Percentiles rank a stretch among this genome's conserved stretches.
These are phyloP conservation scores for Trypanosoma theileri DNA, from an alignment of 208 protist species.

Conservation along the genomic window DNA sequence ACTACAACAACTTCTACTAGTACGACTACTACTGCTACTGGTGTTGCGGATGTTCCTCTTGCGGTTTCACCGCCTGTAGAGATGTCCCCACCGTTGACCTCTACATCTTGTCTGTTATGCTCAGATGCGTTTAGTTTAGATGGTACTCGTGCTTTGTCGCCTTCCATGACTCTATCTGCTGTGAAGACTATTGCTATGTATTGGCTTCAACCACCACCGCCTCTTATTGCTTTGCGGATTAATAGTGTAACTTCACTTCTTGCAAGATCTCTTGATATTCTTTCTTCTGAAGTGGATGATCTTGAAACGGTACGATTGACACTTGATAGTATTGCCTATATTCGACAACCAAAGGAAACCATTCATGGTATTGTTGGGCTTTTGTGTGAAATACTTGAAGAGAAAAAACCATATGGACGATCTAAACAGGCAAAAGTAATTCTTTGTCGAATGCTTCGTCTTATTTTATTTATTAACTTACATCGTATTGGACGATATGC, in stretches of 20 bases:
- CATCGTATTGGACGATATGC: slow-evolving; percentile 80
- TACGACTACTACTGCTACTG: not conserved
- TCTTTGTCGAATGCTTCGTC: slow-evolving; percentile 42
- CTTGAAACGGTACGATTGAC: slow-evolving; percentile 28
- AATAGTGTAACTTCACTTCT: slow-evolving; percentile 9
- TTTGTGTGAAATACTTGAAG: slow-evolving; percentile 46
- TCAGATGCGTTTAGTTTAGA: slow-evolving; percentile 18
- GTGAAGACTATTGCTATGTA: slow-evolving; percentile 24
- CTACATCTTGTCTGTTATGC: not conserved
- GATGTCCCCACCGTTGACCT: not conserved
- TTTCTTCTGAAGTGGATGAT: slow-evolving; percentile 50
- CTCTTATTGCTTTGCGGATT: slow-evolving; percentile 8
- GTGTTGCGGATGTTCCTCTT: not conserved
- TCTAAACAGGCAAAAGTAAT: slow-evolving; percentile 45
- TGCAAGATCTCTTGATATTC: slow-evolving; percentile 43
- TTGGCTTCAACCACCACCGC: slow-evolving; percentile 15
- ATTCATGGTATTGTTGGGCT: slow-evolving; percentile 49
- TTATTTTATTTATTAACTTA: slow-evolving; percentile 62
- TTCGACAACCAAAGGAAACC: slow-evolving; percentile 41
- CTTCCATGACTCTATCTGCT: not conserved
- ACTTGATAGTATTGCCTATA: slow-evolving; percentile 31
- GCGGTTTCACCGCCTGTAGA: not conserved
- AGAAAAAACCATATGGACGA: slow-evolving; percentile 30
- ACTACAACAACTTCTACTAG: not conserved
- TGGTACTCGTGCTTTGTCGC: not conserved